phyloP scores from a whole-genome alignment of 371 early-diverging fungal genomes.

The Mucor plumbeus region DNA sequence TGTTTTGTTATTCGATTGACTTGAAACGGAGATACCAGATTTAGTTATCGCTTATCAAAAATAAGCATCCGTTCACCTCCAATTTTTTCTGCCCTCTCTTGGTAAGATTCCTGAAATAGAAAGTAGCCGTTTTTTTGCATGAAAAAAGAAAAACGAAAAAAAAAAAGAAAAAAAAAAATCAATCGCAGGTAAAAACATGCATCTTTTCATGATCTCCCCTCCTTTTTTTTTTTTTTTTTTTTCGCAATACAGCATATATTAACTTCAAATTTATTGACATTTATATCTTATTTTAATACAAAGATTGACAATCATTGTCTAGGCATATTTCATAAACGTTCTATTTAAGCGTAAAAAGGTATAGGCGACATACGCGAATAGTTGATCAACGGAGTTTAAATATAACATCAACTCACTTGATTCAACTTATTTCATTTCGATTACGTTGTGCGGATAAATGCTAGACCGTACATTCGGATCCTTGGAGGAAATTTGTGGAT shows the following conservation, averaged over 20 bases:
- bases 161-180: background rate
- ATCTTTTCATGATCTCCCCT: too few species aligned
- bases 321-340: background rate
- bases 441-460: background rate
- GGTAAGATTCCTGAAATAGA: background rate
- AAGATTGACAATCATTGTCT: background rate
- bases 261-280: too few species aligned
- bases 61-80: background rate
- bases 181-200: background rate
- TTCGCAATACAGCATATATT: background rate
- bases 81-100: background rate
- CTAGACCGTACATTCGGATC: background rate
- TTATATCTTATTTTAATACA: too few species aligned
- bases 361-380: slow-evolving; percentile 7
- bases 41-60: background rate
- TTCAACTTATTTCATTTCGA: too few species aligned
- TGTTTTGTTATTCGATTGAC: background rate
- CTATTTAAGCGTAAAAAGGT: background rate
- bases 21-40: background rate
- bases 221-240: too few species aligned
- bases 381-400: background rate
- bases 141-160: background rate
- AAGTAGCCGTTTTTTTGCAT: background rate
- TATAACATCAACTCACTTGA: background rate
- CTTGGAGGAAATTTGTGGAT: background rate